A percentile compares a stretch with the other conserved stretches of the same genome.
phyloP scores from a whole-genome alignment of 75 land plant species.

The Adiantum capillusveneris region DNA sequence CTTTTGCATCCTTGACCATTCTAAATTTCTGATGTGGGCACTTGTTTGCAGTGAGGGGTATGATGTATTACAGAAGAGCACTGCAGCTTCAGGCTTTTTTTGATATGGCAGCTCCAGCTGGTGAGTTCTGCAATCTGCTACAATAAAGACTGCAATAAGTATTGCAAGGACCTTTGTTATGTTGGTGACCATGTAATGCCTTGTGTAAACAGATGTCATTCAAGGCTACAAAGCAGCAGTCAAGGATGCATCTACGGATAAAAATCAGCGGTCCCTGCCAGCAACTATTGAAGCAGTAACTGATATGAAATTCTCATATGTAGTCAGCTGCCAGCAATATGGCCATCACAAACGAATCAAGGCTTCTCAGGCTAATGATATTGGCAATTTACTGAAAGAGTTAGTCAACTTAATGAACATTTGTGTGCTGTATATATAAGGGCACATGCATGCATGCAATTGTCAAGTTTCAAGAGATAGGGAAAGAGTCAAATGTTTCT shows the following conservation, averaged over 20 bases:
- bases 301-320: conserved; percentile 42
- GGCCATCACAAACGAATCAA: conserved; percentile 25
- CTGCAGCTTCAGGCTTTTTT: conserved; percentile 90
- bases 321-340: conserved; percentile 41
- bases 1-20: too few species aligned
- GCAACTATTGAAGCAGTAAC: conserved; percentile 11
- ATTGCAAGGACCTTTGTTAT: neutral
- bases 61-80: conserved; percentile 96
- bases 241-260: too few species aligned
- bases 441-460: too few species aligned
- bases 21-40: too few species aligned
- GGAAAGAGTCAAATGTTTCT: too few species aligned
- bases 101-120: conserved; percentile 55
- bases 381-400: conserved; percentile 25
- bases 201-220: conserved; percentile 36
- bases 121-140: neutral
- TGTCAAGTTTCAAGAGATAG: too few species aligned
- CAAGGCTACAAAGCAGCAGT: conserved; percentile 48
- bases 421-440: too few species aligned
- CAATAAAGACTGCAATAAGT: neutral
- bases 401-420: too few species aligned
- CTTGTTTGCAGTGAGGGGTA: conserved; percentile 76
- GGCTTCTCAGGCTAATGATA: conserved; percentile 26
- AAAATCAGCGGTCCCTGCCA: too few species aligned
- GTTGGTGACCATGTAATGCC: neutral